Percentiles rank a stretch among this genome's conserved stretches.
Conservation (phyloP, 129 eudicot species). For the Logfia minima region DNA sequence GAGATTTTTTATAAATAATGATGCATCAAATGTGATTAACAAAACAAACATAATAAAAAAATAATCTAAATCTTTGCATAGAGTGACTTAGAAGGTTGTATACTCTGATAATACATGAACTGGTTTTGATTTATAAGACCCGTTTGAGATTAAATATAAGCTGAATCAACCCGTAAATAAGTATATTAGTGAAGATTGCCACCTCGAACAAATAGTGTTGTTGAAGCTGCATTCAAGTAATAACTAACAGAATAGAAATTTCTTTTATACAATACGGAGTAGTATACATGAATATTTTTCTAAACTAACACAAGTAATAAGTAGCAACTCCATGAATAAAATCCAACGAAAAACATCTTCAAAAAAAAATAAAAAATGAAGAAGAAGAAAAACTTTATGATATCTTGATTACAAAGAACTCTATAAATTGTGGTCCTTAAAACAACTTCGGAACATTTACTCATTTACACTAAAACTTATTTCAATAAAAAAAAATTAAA, state of each 20-base stretch:
- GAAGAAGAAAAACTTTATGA: neutral
- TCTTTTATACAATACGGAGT: too few relatives aligned
- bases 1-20: neutral
- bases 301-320: neutral
- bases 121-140: neutral
- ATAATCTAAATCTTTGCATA: neutral
- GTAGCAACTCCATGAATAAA: neutral
- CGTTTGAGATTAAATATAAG: neutral
- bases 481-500: too few relatives aligned
- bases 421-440: neutral
- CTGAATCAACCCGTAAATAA: neutral
- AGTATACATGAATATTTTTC: neutral
- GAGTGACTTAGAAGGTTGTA: neutral
- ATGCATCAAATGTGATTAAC: neutral
- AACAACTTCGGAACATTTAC: too few relatives aligned
- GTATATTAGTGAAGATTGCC: too few relatives aligned
- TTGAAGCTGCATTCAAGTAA: too few relatives aligned
- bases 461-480: neutral
- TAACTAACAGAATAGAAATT: too few relatives aligned
- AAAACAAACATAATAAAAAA: too few relatives aligned
- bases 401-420: too few relatives aligned
- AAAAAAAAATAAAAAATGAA: neutral
- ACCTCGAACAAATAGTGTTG: too few relatives aligned
- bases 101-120: neutral
- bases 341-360: neutral